Evolutionary conservation across 129 eudicot species (phyloP), one percentile per base, ranked within the genome.

Genomic region (Tagetes erecta): DNA sequence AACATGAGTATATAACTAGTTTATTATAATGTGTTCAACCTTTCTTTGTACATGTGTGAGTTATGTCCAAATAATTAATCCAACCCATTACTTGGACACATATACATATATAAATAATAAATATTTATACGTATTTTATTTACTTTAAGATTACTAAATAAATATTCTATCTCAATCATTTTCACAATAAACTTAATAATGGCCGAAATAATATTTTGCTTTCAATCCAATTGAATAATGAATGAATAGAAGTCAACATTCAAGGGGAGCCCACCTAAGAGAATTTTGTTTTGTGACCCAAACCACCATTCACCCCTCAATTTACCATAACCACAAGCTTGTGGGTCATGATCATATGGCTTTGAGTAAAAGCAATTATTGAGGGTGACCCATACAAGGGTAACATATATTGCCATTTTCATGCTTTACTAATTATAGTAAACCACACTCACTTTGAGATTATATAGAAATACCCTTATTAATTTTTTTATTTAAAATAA

Each of bases 281-380:
- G 77, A 75, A 79, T 64, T 72, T 73, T 65, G 20, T 64, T 75
- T 52, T 64, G 58, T 50, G 65, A 75, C 65, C 47, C 71, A 62
- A 47, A 74, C 31, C 20, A 63, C 38, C 47, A 46, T 49, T 38
- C 50, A 37, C 49, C 20, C 47, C 27, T 38, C 73, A 31, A 71
- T 37, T 64, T 63, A 72, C 74, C 62, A 67, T 72, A 55, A 79
- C 82, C 78, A 71, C 72, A 79, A 74, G 72, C 71, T 79, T 79
- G 73, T 20, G 52, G 72, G 79, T 39, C 79, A 75, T 64, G 40
- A 73, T 68, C 59, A 64, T 79, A 10, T 64, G 67, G 78, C 39
- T 44, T 55, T 64, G 73, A 72, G 71, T 79, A 69, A 73, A 79
- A 27, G 55, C 71, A 79, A 79, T 79, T 64, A 79, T 79, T 79